These are phyloP conservation scores for Spathaspora gorwiae DNA, from an alignment of 805 yeast genomes.

Conservation along the genomic window DNA sequence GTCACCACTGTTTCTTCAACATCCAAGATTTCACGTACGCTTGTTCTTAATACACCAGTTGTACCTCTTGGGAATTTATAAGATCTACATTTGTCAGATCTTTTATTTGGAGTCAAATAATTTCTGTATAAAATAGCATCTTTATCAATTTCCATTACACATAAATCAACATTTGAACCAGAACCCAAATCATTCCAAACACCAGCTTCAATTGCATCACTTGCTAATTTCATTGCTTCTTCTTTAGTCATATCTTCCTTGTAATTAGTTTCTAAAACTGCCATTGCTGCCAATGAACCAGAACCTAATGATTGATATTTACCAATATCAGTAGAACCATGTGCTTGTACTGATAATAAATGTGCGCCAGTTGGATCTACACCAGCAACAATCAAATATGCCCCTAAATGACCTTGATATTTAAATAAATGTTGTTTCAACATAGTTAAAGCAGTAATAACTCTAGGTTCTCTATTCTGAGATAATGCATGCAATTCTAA, in stretches of 20 bases:
- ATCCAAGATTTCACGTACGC: slow-evolving; percentile 60
- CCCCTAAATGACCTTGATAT: slow-evolving; percentile 97
- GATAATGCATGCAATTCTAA: slow-evolving; percentile 84
- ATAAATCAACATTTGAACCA: slow-evolving; percentile 95
- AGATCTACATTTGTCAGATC: slow-evolving; percentile 74
- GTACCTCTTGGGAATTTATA: slow-evolving; percentile 91
- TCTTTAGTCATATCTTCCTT: slow-evolving; percentile 71
- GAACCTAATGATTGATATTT: slow-evolving; percentile 90
- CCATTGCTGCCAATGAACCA: slow-evolving; percentile 98
- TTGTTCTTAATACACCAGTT: slow-evolving; percentile 76
- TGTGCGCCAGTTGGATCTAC: slow-evolving; percentile 95
- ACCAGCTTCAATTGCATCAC: slow-evolving; percentile 95
- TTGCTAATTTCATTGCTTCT: slow-evolving; percentile 85
- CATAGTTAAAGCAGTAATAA: slow-evolving; percentile 87
- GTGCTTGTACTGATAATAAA: slow-evolving; percentile 90
- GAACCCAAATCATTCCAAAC: slow-evolving; percentile 99
- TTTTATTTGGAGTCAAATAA: slow-evolving; percentile 84
- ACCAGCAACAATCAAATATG: slow-evolving; percentile 97
- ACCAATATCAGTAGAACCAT: slow-evolving; percentile 96
- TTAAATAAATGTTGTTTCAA: slow-evolving; percentile 93
- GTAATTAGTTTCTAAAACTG: slow-evolving; percentile 89
- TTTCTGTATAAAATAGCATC: slow-evolving; percentile 84
- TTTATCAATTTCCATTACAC: slow-evolving; percentile 92
- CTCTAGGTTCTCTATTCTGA: slow-evolving; percentile 85
- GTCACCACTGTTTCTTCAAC: slow-evolving; percentile 60